Conservation (phyloP, 257 asterid species). For the Buddleja alternifolia region DNA sequence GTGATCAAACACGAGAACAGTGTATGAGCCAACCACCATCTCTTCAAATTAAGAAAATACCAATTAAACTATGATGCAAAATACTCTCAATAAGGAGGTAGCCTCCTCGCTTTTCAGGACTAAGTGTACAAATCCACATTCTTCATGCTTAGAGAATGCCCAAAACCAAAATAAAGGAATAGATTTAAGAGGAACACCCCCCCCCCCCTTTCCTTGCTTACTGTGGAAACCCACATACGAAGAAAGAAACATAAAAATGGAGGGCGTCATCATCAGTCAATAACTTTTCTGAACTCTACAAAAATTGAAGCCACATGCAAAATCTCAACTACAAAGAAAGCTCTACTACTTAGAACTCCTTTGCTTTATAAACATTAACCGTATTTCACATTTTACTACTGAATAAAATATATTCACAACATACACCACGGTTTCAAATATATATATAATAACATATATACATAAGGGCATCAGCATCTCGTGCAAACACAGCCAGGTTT, state of each 20-base stretch:
- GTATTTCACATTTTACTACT: no score
- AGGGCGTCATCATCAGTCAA: background rate
- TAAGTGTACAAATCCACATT: background rate
- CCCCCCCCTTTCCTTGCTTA: no score
- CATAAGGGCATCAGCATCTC: background rate
- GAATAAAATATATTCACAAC: no score
- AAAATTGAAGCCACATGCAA: background rate
- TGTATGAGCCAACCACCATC: slow-evolving; percentile 2
- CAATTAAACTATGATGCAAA: background rate
- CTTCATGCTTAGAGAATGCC: background rate
- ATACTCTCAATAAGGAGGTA: background rate
- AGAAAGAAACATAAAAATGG: background rate
- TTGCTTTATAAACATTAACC: no score
- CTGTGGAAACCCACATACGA: background rate
- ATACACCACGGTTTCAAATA: no score
- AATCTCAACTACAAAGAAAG: no score
- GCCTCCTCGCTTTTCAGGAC: no score
- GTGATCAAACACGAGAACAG: slow-evolving; percentile 25
- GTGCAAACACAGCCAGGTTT: background rate
- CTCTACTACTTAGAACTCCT: no score
- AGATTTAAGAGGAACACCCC: background rate
- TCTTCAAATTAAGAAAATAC: background rate
- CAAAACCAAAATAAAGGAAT: background rate
- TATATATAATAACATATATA: no score
- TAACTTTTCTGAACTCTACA: background rate